Evolutionary conservation across 1,284 basidiomycete species (phyloP).

Genomic region (Austroboletus niveus): DNA sequence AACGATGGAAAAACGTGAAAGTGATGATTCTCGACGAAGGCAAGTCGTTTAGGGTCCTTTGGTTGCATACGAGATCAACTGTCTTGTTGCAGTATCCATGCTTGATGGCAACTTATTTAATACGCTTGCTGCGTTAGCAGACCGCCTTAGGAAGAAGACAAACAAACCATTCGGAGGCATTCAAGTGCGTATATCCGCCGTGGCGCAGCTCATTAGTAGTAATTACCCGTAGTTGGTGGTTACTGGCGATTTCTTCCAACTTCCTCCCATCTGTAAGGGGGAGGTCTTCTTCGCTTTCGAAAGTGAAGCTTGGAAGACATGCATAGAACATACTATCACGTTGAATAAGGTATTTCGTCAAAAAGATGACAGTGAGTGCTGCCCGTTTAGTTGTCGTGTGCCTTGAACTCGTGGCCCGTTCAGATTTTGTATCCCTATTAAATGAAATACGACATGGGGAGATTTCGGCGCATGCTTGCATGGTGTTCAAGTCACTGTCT

Average conservation of each 20-base stretch:
- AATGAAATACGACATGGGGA: constrained; percentile 69
- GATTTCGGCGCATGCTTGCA: constrained; percentile 34
- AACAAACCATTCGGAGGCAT: constrained; percentile 77
- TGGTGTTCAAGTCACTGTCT: constrained; percentile 46
- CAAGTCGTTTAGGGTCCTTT: constrained; percentile 24
- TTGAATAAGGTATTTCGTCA: constrained; percentile 75
- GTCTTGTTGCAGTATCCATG: constrained; percentile 67
- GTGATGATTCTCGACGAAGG: constrained; percentile 85
- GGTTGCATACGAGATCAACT: neutral
- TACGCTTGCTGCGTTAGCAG: constrained; percentile 54
- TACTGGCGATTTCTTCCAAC: constrained; percentile 89
- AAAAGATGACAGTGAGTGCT: constrained; percentile 44
- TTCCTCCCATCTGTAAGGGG: constrained; percentile 66
- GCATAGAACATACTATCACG: constrained; percentile 68
- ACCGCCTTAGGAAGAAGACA: constrained; percentile 52
- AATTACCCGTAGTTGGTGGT: constrained; percentile 52
- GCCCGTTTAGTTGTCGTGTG: neutral
- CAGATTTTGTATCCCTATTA: constrained; percentile 67
- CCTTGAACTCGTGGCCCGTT: neutral
- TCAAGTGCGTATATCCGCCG: constrained; percentile 45
- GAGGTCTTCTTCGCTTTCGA: constrained; percentile 69
- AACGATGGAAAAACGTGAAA: constrained; percentile 63
- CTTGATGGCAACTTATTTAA: constrained; percentile 77
- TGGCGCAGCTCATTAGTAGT: neutral
- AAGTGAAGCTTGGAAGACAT: constrained; percentile 67